Base-by-base conservation (phyloP, 2,329 filamentous ascomycete genomes). In the Neofusicoccum ribis region DNA sequence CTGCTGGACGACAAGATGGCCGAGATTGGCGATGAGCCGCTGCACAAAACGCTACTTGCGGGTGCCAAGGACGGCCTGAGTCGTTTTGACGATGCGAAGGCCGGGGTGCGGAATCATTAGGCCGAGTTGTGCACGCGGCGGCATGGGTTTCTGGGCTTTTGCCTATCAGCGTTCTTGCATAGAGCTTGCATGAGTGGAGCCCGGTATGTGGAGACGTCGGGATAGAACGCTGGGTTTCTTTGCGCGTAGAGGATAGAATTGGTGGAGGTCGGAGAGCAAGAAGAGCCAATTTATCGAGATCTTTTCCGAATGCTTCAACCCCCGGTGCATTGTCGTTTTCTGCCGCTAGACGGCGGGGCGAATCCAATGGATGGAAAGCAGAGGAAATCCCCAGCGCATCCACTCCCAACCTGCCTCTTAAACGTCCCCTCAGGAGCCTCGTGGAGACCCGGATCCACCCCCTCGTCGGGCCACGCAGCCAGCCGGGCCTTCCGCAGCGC, bases 11-110 rank as follows among this genome's bases (percentile, higher is more conserved):
- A 70, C 5, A 85, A 85, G 75, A 85, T 85, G 83, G 73, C 69
- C 3, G 79, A 84, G 67, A 84, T 85, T 72, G 83, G 83, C 0
- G 83, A 85, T 67, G 79, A 79, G 60, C 77, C 78, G 39, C 67
- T 72, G 27, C 72, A 71, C n/a, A 50, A 41, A 34, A 51, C 47
- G 31, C 44, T 50, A 5, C 14, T 62, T 20, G 46, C 37, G 17
- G 47, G 34, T 9, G 59, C 56, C n/a, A 60, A 37, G 43, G 43
- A 60, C 39, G 56, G 56, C 5, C 27, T 60, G 56, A 60, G 56
- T 23, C 43, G 56, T n/a, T 47, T 60, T 23, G 56, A 60, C 8
- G 56, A 60, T 15, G 56, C 56, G n/a, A 60, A 37, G 56, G 56
- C 56, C 8, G 56, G 56, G 27, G 56, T 60, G n/a, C 56, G 56